These are phyloP conservation scores for Candida tibetensis DNA, from an alignment of 805 yeast species.

Conservation along the genomic window DNA sequence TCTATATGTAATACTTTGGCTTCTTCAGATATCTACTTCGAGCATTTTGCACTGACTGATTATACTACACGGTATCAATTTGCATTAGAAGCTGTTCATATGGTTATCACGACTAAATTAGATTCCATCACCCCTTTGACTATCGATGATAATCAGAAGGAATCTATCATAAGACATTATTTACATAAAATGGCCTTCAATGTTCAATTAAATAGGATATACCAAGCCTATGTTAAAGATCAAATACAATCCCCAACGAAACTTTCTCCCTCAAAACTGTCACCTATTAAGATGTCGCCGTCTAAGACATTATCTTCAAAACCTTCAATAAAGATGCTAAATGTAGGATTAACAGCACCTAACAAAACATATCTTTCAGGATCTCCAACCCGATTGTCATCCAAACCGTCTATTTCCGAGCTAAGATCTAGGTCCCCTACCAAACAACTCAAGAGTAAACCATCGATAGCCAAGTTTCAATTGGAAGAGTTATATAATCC, in stretches of 20 bases:
- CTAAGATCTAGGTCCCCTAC: slow-evolving; percentile 14
- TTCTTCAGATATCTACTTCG: slow-evolving; percentile 52
- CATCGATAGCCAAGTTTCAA: slow-evolving; percentile 22
- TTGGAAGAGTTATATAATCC: slow-evolving; percentile 26
- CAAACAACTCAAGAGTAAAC: slow-evolving; percentile 14
- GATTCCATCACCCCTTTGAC: slow-evolving; percentile 2
- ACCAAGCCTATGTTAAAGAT: slow-evolving; percentile 32
- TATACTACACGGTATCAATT: slow-evolving; percentile 36
- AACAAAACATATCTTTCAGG: background rate
- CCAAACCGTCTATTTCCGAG: slow-evolving; percentile 2
- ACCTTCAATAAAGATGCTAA: background rate
- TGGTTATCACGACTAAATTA: slow-evolving; percentile 7
- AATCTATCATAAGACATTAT: slow-evolving; percentile 46
- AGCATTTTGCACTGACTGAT: slow-evolving; percentile 45
- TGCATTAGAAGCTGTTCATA: slow-evolving; percentile 28
- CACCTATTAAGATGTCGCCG: slow-evolving; percentile 14
- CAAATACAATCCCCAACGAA: slow-evolving; percentile 1
- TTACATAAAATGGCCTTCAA: slow-evolving; percentile 53
- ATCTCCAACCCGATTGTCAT: slow-evolving; percentile 1
- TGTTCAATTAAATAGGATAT: slow-evolving; percentile 65
- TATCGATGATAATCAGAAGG: slow-evolving; percentile 32
- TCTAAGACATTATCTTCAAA: background rate
- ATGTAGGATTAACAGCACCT: background rate
- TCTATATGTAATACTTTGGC: slow-evolving; percentile 30
- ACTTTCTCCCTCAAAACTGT: slow-evolving; percentile 8